Evolutionary conservation across 768 basidiomycete genomes (phyloP).

Genomic region (Suillus brevipes): DNA sequence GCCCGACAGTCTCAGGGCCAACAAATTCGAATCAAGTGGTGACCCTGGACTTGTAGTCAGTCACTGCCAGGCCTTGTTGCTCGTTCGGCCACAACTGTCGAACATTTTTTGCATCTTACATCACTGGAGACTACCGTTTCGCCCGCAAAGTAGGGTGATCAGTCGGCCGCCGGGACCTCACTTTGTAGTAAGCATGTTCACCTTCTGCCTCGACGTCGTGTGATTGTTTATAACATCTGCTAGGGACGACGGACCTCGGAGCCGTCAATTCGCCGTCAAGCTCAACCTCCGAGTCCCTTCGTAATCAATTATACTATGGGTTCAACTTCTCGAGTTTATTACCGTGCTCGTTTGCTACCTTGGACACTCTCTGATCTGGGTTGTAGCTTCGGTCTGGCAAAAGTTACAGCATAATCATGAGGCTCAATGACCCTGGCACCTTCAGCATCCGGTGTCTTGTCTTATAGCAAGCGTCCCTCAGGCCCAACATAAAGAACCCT

Average conservation of each 20-base stretch:
- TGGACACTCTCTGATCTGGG: not conserved
- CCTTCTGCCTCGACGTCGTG: not conserved
- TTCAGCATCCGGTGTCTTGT: not conserved
- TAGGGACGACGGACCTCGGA: no score
- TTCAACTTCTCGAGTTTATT: not conserved
- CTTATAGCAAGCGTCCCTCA: not conserved
- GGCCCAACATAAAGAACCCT: not conserved
- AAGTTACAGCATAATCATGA: not conserved
- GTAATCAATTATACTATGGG: not conserved
- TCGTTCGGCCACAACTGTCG: not conserved
- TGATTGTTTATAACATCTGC: not conserved
- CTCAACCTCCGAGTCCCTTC: not conserved
- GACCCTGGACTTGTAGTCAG: not conserved
- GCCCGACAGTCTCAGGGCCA: not conserved
- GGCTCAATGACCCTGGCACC: not conserved
- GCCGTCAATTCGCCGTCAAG: no score
- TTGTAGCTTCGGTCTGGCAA: not conserved
- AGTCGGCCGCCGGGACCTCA: not conserved
- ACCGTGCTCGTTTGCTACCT: not conserved
- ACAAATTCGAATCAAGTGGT: not conserved
- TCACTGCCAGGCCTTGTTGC: no score
- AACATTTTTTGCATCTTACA: not conserved
- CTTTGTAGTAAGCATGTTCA: not conserved
- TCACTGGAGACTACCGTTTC: no score
- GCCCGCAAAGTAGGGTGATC: not conserved